phyloP scores from a whole-genome alignment of 768 basidiomycete species.

The Russula emetica region DNA sequence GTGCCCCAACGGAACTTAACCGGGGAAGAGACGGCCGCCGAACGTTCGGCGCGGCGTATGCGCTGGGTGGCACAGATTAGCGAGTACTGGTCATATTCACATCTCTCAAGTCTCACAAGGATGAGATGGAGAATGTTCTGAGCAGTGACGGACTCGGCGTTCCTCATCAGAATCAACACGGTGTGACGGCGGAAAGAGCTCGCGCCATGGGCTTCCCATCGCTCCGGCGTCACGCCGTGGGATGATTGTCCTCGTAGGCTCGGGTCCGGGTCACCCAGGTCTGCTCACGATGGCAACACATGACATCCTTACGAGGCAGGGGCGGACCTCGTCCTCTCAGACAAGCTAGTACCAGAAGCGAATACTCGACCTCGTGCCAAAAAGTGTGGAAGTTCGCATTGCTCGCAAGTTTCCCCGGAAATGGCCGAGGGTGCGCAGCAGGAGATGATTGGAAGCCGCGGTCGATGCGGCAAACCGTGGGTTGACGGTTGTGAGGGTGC shows the following conservation, averaged over 20 bases:
- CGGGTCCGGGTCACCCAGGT: slow-evolving; percentile 92
- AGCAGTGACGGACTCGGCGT: slow-evolving; percentile 35
- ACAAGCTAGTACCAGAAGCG: slow-evolving; percentile 90
- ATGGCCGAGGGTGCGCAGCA: slow-evolving; percentile 91
- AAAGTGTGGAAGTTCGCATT: slow-evolving; percentile 68
- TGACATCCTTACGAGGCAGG: slow-evolving; percentile 64
- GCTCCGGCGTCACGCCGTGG: slow-evolving; percentile 43
- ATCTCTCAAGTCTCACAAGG: slow-evolving; percentile 62
- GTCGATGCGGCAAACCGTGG: slow-evolving; percentile 77
- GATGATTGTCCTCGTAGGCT: slow-evolving; percentile 86
- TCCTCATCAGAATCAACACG: slow-evolving; percentile 18
- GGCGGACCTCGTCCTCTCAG: slow-evolving; percentile 89
- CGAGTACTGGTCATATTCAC: slow-evolving; percentile 89
- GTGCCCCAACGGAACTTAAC: slow-evolving; percentile 52
- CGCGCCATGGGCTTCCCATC: slow-evolving; percentile 30
- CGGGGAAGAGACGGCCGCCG: slow-evolving; percentile 39
- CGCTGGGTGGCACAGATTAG: slow-evolving; percentile 94
- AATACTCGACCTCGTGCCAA: slow-evolving; percentile 83
- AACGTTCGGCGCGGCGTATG: slow-evolving; percentile 58
- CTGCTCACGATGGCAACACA: slow-evolving; percentile 88
- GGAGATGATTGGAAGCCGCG: slow-evolving; percentile 92
- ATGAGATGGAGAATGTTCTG: slow-evolving; percentile 65
- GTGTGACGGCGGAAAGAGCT: slow-evolving; percentile 21
- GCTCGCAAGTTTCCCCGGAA: slow-evolving; percentile 97
- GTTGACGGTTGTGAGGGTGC: slow-evolving; percentile 78